Conservation (phyloP, 2,329 filamentous ascomycete species). For the Colletotrichum aenigma region DNA sequence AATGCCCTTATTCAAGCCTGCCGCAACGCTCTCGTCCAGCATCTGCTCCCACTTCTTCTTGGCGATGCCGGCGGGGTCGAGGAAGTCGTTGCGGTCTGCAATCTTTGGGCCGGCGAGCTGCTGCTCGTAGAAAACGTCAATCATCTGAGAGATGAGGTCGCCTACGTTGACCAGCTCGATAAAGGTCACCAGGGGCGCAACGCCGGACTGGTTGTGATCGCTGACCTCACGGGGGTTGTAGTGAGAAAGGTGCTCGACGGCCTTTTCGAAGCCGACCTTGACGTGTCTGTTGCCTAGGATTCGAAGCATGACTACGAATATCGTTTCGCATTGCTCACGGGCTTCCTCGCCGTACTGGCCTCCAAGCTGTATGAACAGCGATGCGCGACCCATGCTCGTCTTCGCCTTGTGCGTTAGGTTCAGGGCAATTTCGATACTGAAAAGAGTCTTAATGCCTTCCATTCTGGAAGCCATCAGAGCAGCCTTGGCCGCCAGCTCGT, state of each 20-base stretch:
- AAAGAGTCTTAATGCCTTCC: constrained; percentile 92
- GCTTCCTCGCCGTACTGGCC: constrained; percentile 83
- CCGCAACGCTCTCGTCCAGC: constrained; percentile 95
- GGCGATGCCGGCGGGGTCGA: constrained; percentile 87
- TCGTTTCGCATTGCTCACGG: constrained; percentile 84
- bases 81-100: constrained; percentile 90
- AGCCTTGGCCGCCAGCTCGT: constrained; percentile 95
- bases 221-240: constrained; percentile 89
- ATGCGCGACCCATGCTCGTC: constrained; percentile 81
- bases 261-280: constrained; percentile 91
- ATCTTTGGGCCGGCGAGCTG: constrained; percentile 84
- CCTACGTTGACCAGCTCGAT: constrained; percentile 97
- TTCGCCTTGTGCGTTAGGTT: constrained; percentile 90
- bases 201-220: constrained; percentile 72
- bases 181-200: constrained; percentile 92
- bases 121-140: constrained; percentile 98
- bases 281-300: constrained; percentile 88
- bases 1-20: constrained; percentile 95
- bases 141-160: constrained; percentile 97
- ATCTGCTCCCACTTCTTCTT: constrained; percentile 99
- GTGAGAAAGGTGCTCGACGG: constrained; percentile 85
- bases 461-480: constrained; percentile 94
- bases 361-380: constrained; percentile 80
- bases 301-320: constrained; percentile 84
- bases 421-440: constrained; percentile 94